Percentiles rank a stretch among this genome's conserved stretches.
These are phyloP conservation scores for Infundibulicybe gibba DNA, from an alignment of 768 basidiomycete species.

Conservation along the genomic window DNA sequence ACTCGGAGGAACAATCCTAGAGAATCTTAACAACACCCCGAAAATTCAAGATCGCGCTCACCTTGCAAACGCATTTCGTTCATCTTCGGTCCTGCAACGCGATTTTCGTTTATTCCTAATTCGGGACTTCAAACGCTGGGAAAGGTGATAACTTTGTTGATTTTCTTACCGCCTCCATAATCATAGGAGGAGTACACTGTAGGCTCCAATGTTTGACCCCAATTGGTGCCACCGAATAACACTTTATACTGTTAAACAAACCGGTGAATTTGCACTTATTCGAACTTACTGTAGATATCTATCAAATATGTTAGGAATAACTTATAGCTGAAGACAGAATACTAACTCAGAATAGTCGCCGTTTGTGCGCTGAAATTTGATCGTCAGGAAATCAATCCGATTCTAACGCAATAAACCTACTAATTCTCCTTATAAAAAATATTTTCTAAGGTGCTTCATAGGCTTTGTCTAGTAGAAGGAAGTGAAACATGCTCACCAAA, in stretches of 20 bases:
- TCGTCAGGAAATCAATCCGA: not conserved
- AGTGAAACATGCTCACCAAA: slow-evolving; percentile 26
- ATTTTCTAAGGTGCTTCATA: slow-evolving; percentile 29
- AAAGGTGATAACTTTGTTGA: not conserved
- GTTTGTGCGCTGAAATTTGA: slow-evolving; percentile 33
- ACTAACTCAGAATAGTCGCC: slow-evolving; percentile 47
- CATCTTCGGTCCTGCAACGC: slow-evolving; percentile 45
- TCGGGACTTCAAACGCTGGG: not conserved
- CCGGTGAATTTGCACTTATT: too few species aligned
- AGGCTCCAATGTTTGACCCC: slow-evolving; percentile 55
- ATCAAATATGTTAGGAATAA: slow-evolving; percentile 11
- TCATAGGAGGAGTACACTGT: slow-evolving; percentile 62
- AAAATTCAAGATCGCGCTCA: slow-evolving; percentile 7
- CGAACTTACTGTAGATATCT: slow-evolving; percentile 44
- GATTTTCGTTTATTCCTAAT: slow-evolving; percentile 48
- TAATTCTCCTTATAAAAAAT: slow-evolving; percentile 53
- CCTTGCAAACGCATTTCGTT: slow-evolving; percentile 53
- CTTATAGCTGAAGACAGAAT: slow-evolving; percentile 4
- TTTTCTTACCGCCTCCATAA: slow-evolving; percentile 43
- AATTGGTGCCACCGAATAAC: slow-evolving; percentile 63
- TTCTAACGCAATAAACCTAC: slow-evolving; percentile 19
- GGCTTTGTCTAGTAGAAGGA: not conserved
- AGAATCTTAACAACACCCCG: not conserved
- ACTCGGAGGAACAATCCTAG: slow-evolving; percentile 49
- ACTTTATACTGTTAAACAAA: slow-evolving; percentile 21